These are phyloP conservation scores for Cyberlindnera samutprakarnensis DNA, from an alignment of 805 yeast species.

Conservation along the genomic window DNA sequence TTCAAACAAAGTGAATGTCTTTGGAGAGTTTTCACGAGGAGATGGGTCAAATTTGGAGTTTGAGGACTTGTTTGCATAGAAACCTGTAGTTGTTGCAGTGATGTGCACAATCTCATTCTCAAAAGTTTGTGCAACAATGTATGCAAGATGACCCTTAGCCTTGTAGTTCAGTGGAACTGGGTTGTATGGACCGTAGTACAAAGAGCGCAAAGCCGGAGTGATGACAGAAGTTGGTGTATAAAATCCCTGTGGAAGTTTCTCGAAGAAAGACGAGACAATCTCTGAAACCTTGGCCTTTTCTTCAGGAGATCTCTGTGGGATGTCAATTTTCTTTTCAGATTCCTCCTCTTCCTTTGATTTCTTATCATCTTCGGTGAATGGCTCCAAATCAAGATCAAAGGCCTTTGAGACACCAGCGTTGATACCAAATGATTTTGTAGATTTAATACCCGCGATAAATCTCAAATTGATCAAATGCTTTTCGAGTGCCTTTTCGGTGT, in stretches of 20 bases:
- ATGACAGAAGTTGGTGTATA: slow-evolving; percentile 12
- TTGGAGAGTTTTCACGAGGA: slow-evolving; percentile 23
- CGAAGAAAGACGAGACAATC: slow-evolving; percentile 13
- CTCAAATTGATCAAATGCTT: slow-evolving; percentile 59
- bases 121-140: slow-evolving; percentile 65
- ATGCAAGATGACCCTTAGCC: slow-evolving; percentile 72
- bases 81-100: slow-evolving; percentile 76
- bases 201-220: slow-evolving; percentile 41
- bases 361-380: slow-evolving; percentile 11
- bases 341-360: slow-evolving; percentile 1
- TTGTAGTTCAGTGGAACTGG: slow-evolving; percentile 66
- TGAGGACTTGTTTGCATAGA: slow-evolving; percentile 66
- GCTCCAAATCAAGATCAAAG: slow-evolving; percentile 31
- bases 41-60: slow-evolving; percentile 64
- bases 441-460: slow-evolving; percentile 47
- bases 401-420: slow-evolving; percentile 45
- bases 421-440: slow-evolving; percentile 28
- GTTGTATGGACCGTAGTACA: slow-evolving; percentile 75
- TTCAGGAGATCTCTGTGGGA: slow-evolving; percentile 21
- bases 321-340: slow-evolving; percentile 5
- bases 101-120: slow-evolving; percentile 77
- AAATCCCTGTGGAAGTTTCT: slow-evolving; percentile 17
- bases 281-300: slow-evolving; percentile 16
- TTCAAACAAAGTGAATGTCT: slow-evolving; percentile 43
- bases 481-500: slow-evolving; percentile 52